A percentile compares a stretch with the other conserved stretches of the same genome.
phyloP scores from a whole-genome alignment of 2,329 filamentous ascomycete species.

The Colletotrichum gloeosporioides region DNA sequence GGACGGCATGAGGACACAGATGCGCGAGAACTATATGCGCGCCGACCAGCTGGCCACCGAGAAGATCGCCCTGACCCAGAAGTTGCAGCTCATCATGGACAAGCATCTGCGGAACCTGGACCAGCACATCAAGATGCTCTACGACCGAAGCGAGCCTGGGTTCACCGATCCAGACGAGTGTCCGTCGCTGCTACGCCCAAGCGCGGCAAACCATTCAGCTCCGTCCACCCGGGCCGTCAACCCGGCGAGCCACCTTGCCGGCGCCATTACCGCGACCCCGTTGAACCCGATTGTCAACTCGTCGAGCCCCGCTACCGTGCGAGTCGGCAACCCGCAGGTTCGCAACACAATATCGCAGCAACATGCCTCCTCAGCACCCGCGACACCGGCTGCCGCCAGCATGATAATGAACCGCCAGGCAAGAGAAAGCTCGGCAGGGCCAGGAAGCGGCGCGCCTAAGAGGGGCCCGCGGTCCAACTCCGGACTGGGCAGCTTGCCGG shows the following conservation, averaged over 20 bases:
- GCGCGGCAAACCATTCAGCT: conserved; percentile 55
- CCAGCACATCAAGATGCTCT: conserved; percentile 64
- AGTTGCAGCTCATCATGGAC: conserved; percentile 64
- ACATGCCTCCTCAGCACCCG: conserved; percentile 61
- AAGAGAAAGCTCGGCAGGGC: conserved; percentile 64
- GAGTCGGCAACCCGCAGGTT: conserved; percentile 50
- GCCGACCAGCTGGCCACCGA: conserved; percentile 76
- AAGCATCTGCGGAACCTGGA: conserved; percentile 70
- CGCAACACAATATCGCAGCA: conserved; percentile 57
- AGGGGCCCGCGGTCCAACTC: conserved; percentile 55
- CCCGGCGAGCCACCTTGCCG: conserved; percentile 41
- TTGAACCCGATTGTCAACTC: conserved; percentile 43
- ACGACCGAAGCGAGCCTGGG: conserved; percentile 65
- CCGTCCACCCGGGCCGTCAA: conserved; percentile 48
- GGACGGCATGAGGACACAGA: conserved; percentile 67
- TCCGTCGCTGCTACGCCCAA: conserved; percentile 65
- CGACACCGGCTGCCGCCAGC: conserved; percentile 65
- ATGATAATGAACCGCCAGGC: conserved; percentile 63
- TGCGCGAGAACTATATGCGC: conserved; percentile 70
- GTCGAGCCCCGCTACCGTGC: conserved; percentile 46
- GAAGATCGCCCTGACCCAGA: conserved; percentile 74
- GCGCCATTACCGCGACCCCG: conserved; percentile 35
- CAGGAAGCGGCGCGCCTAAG: conserved; percentile 54
- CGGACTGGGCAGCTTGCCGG: conserved; percentile 51
- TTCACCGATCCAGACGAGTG: conserved; percentile 68